phyloP scores from a whole-genome alignment of 139 green algal genomes.

The Coelastrella sp. region DNA sequence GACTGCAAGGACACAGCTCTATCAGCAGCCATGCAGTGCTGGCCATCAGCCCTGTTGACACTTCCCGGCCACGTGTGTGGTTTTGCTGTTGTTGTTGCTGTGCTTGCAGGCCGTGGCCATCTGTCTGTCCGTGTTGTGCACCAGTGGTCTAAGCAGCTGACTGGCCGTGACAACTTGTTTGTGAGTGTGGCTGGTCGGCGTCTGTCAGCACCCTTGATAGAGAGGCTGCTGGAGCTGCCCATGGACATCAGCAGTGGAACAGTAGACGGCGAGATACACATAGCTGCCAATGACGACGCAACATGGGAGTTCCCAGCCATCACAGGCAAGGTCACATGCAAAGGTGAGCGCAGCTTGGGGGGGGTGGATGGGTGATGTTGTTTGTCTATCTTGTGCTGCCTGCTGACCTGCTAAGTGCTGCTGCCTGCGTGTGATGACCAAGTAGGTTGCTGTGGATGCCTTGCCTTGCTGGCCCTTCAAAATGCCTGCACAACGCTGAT shows the following conservation, averaged over 20 bases:
- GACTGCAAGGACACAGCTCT: no score
- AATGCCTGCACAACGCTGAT: no score
- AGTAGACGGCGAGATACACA: conserved; percentile 80
- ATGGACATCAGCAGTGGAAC: conserved; percentile 89
- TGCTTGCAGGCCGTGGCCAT: conserved; percentile 49
- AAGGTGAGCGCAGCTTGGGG: conserved; percentile 22
- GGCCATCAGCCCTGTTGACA: no score
- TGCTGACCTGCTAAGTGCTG: not conserved
- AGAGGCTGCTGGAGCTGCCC: conserved; percentile 91
- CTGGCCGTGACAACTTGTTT: conserved; percentile 59
- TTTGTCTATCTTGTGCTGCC: no score
- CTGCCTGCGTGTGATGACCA: no score
- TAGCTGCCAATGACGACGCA: conserved; percentile 64
- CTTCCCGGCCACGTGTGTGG: no score
- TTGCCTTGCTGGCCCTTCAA: no score
- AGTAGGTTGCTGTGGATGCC: no score
- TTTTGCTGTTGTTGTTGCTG: not conserved
- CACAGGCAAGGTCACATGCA: conserved; percentile 68
- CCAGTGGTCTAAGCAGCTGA: conserved; percentile 51
- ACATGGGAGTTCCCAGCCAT: conserved; percentile 90
- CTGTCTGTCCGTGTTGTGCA: conserved; percentile 70
- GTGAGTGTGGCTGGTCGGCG: conserved; percentile 69
- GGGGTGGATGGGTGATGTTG: not conserved
- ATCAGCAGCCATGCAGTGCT: no score
- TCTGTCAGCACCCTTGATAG: not conserved